Base-by-base conservation (phyloP, 495 filamentous ascomycete genomes). In the Rostrohypoxylon terebratum region DNA sequence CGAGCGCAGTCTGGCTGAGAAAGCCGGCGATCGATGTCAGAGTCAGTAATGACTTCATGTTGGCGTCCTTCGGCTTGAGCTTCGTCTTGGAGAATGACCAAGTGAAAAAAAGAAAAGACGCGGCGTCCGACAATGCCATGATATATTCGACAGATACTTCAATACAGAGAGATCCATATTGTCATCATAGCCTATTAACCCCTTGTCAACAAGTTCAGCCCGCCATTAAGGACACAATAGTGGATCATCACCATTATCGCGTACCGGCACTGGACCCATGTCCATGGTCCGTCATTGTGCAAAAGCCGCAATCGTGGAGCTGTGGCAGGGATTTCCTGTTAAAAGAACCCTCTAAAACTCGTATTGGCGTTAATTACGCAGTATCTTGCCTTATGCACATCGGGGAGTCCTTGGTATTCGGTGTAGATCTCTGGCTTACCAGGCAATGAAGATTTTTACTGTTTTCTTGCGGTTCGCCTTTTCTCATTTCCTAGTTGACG, bases 41-140 rank as follows among this genome's bases (percentile, higher is more conserved):
- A 36, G 44, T 50, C 31, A 44, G 21, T 34, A 74, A 44, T 4
- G 53, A 67, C 59, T 54, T 74, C 71, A 74, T 74, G 42, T 54
- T 74, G 62, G 23, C 58, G 20, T 11, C 38, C 47, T 40, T 48
- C 0, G 28, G 21, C 20, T 40, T 47, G 0, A 18, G 20, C 20
- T 63, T 33, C 1, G 55, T 18, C 54, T 42, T 25, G 25, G 20
- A 20, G 55, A 9, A 44, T 14, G 31, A 6, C 31, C 28, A 34
- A 18, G 14, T 7, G 31, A 23, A 1, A 36, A 16, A 54, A 54
- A 25, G 20, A 36, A n/a, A 38, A 53, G 21, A 23, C n/a, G 23
- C 23, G n/a, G 21, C 4, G 36, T 14, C 4, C 13, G 14, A 58
- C n/a, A 59, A 63, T 18, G 61, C 66, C 61, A 69, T 65, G 21